Percentiles rank a stretch among this genome's conserved stretches.
Evolutionary conservation across 192 early-diverging fungal species (phyloP).

Genomic region (Geosiphon pyriformis): DNA sequence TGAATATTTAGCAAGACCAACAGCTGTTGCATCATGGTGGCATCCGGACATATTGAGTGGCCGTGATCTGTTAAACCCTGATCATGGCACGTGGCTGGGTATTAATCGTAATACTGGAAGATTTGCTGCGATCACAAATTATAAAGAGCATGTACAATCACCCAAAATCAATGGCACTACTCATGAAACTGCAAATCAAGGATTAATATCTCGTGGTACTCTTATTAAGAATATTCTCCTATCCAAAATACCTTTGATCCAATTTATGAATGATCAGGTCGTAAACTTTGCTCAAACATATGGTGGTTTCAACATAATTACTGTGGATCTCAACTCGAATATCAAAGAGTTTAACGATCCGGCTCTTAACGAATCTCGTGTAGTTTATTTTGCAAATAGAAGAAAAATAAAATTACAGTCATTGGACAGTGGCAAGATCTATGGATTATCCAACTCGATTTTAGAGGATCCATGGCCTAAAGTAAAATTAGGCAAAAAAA

Average conservation of each 20-base stretch:
- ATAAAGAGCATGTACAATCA: slow-evolving; percentile 19
- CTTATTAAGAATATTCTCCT: slow-evolving; percentile 31
- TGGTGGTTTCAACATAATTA: slow-evolving; percentile 38
- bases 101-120: slow-evolving; percentile 30
- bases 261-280: slow-evolving; percentile 14
- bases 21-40: slow-evolving; percentile 36
- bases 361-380: background rate
- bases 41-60: slow-evolving; percentile 32
- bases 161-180: background rate
- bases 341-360: background rate
- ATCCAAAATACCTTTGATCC: background rate
- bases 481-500: slow-evolving; percentile 25
- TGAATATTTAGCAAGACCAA: slow-evolving; percentile 36
- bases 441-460: slow-evolving; percentile 37
- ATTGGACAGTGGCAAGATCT: slow-evolving; percentile 21
- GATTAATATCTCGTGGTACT: slow-evolving; percentile 28
- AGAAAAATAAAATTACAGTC: background rate
- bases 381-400: slow-evolving; percentile 31
- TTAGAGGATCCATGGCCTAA: slow-evolving; percentile 35
- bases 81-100: slow-evolving; percentile 40
- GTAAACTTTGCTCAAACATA: slow-evolving; percentile 9
- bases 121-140: slow-evolving; percentile 42
- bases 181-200: background rate
- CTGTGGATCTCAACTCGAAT: slow-evolving; percentile 4
- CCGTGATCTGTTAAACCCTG: slow-evolving; percentile 17